Percentiles rank a stretch among this genome's conserved stretches.
phyloP scores from a whole-genome alignment of 208 protist species.

The Acanthamoeba triangularis region DNA sequence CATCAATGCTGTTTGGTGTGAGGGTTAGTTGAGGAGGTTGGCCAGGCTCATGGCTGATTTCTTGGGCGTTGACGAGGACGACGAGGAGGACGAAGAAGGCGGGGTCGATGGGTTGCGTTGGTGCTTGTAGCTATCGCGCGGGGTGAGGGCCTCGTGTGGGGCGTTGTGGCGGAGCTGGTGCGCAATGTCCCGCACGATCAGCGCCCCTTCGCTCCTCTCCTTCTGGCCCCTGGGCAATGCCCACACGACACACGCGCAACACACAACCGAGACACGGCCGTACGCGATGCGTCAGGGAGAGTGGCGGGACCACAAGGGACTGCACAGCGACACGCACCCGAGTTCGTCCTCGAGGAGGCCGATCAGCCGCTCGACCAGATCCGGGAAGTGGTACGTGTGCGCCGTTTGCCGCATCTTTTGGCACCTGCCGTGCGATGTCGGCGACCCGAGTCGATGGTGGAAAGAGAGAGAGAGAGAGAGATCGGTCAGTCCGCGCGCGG shows the following conservation, averaged over 20 bases:
- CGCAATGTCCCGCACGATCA: background rate
- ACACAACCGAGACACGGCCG: too few relatives aligned
- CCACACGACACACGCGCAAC: background rate
- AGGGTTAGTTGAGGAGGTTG: conserved; percentile 22
- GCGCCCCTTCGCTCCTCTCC: background rate
- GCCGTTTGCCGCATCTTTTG: conserved; percentile 52
- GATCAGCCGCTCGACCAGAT: conserved; percentile 23
- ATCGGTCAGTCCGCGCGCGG: background rate
- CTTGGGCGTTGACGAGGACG: background rate
- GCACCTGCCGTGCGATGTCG: background rate
- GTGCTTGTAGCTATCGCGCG: background rate
- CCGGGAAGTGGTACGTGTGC: conserved; percentile 26
- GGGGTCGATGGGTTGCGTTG: background rate
- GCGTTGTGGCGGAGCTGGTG: background rate
- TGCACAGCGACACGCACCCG: background rate
- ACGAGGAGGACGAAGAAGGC: background rate
- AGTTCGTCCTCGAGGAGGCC: conserved; percentile 18
- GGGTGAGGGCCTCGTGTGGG: background rate
- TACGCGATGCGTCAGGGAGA: background rate
- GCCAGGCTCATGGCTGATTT: conserved; percentile 10
- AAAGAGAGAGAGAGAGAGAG: background rate
- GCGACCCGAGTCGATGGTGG: background rate
- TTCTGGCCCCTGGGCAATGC: background rate
- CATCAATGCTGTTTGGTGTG: too few relatives aligned
- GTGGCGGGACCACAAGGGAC: background rate